Evolutionary conservation across 805 yeast genomes (phyloP).

Genomic region (Lipomyces anomalus): DNA sequence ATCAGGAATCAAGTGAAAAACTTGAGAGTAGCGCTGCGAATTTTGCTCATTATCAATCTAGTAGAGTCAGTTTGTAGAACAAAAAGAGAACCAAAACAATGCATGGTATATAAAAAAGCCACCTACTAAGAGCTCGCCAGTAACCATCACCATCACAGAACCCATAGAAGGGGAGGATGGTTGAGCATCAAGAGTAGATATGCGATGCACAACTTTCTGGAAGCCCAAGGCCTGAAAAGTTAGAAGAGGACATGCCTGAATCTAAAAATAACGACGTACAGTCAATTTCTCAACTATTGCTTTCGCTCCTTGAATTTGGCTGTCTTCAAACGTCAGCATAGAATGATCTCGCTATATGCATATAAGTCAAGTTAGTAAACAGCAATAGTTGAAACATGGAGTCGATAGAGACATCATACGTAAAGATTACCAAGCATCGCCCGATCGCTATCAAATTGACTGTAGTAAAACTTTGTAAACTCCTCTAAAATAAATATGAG

Average conservation of each 20-base stretch:
- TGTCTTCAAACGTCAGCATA: conserved; percentile 93
- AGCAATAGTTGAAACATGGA: background rate
- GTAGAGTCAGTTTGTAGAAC: background rate
- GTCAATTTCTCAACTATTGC: conserved; percentile 87
- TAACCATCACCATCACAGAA: conserved; percentile 93
- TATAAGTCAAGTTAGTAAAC: background rate
- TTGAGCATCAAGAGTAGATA: conserved; percentile 94
- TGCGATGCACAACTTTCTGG: conserved; percentile 86
- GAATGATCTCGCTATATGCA: conserved; percentile 71
- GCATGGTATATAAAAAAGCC: conserved; percentile 2
- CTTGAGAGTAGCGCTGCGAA: conserved; percentile 95
- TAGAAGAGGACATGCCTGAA: no score
- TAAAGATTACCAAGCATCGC: conserved; percentile 85
- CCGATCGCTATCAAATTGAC: conserved; percentile 91
- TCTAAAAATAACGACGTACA: conserved; percentile 14
- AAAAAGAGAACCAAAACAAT: no score
- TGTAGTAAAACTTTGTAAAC: conserved; percentile 91
- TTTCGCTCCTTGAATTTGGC: conserved; percentile 92
- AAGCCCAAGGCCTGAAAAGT: conserved; percentile 71
- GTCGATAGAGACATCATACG: conserved; percentile 39
- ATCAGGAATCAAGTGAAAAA: conserved; percentile 93
- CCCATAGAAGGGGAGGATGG: conserved; percentile 85
- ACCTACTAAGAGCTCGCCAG: conserved; percentile 74
- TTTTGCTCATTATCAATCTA: conserved; percentile 85
- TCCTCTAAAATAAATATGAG: no score